Base-by-base conservation (phyloP, 441 rosid species). In the Eruca vesicaria region DNA sequence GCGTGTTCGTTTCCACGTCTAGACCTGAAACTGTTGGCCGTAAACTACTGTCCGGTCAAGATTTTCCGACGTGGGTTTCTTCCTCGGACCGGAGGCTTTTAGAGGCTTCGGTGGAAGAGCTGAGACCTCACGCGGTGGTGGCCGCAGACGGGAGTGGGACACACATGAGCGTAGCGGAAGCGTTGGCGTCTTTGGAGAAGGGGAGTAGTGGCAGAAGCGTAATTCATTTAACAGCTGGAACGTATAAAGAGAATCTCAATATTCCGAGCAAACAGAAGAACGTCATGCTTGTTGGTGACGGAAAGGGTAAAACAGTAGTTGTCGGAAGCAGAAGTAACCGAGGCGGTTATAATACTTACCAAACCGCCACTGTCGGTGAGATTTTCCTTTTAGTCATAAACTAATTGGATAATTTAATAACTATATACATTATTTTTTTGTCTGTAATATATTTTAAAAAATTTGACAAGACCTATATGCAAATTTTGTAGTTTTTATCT, bases 21-120 rank as follows among this genome's bases (percentile, higher is more conserved):
- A 29, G 35, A 41, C 16, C 11, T 26, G 57, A 56, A 28, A 6
- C 10, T 41, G 59, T 72, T 63, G 12, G 68, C 14, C 66, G 77
- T 53, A 78, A 61, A 68, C 68, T 71, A 11, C 67, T 77, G 50
- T 65, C 76, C n/a, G n/a, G n/a, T n/a, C 53, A 75, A 1, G 41
- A 59, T 16, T 87, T 83, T 58, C 90, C 87, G 52, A 50, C 52
- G 23, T 88, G 89, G 92, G 74, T 86, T 58, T 74, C 86, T 0
- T 8, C 55, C 0, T 33, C 72, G 14, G 76, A 58, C 20, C 82
- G 86, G 69, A 82, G 66, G 71, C 88, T 88, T 69, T 76, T 88
- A 15, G 85, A 86, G 73, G 77, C 86, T 61, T 63, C 87, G 6
- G 72, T 73, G 9, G 72, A 28, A 63, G 85, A 86, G 63, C 68